Evolutionary conservation across 345 rosid species (phyloP), one percentile per base, ranked within the genome.

Genomic region (Gossypium herbaceum): DNA sequence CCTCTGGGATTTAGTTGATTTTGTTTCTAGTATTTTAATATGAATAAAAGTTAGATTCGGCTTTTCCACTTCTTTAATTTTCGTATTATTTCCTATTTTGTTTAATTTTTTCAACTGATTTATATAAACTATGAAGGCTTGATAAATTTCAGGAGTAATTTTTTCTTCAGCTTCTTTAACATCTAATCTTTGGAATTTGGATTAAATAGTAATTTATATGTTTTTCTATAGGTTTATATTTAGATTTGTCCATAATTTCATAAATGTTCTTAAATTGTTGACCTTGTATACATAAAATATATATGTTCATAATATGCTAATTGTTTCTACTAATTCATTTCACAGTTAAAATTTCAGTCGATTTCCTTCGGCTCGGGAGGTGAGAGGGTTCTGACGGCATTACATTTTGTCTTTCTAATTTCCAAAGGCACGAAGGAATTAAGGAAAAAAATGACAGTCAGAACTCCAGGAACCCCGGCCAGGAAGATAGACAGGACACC

Each of bases 401-500:
- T 45, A 59, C 29, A 12, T 54, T 17, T 17, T 61, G 71, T 67
- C 20, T 29, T 56, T 69, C 67, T 43, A 56, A 43, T 47, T 47
- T 75, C 75, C 47, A 59, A 52, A 27, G 45, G 73, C 71, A 47
- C 29, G 22, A 27, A 22, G 24, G 68, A 56, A 50, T 2, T 50
- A 22, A 45, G 25, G 13, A 61, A 73, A 66, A 70, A 62, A 65
- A 85, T 82, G 85, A 81, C 88, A 47, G 85, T 79, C 68, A 87
- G 85, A 81, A 85, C 94, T 67, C 97, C 99, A 9, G 96, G 93
- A 83, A 93, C 98, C 27, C 98, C 99, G 11, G 81, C 90, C 56
- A 85, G 94, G 0, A 96, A 91, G 81, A 85, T 73, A 20, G 99
- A 93, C 4, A 88, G 88, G 80, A 86, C 88, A 9, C 87, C 92